A percentile compares a stretch with the other conserved stretches of the same genome.
Evolutionary conservation across 805 yeast genomes (phyloP).

Genomic region (Candida peoriensis): DNA sequence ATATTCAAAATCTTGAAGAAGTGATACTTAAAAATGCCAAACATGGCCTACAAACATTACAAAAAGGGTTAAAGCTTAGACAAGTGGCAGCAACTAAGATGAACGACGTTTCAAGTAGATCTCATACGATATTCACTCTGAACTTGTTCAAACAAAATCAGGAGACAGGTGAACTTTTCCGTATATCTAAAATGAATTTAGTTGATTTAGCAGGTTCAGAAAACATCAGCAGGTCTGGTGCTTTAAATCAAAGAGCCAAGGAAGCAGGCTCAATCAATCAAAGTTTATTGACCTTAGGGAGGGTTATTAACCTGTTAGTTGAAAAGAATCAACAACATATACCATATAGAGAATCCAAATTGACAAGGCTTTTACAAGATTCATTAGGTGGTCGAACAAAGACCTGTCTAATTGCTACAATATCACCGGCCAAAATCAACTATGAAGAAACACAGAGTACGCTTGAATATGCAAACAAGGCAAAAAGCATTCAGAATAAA

Average conservation of each 20-base stretch:
- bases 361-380: conserved; percentile 70
- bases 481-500: conserved; percentile 70
- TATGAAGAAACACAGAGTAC: conserved; percentile 84
- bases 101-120: conserved; percentile 69
- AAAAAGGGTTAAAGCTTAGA: conserved; percentile 52
- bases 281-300: conserved; percentile 78
- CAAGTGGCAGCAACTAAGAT: conserved; percentile 70
- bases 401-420: conserved; percentile 81
- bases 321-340: conserved; percentile 61
- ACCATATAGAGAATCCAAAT: conserved; percentile 81
- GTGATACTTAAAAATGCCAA: conserved; percentile 46
- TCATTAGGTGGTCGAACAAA: conserved; percentile 85
- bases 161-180: conserved; percentile 41
- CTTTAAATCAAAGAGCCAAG: conserved; percentile 76
- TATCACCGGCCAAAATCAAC: conserved; percentile 75
- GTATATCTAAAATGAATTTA: conserved; percentile 70
- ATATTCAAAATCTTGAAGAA: conserved; percentile 63
- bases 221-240: conserved; percentile 84
- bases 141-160: conserved; percentile 42
- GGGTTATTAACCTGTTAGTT: conserved; percentile 75
- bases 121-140: conserved; percentile 73
- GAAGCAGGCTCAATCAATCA: conserved; percentile 95
- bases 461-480: conserved; percentile 81
- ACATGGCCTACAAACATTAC: conserved; percentile 52
- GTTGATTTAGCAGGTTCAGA: conserved; percentile 97